A percentile compares a stretch with the other conserved stretches of the same genome.
phyloP scores from a whole-genome alignment of 768 basidiomycete species.

The Phanerodontia chrysosporium region DNA sequence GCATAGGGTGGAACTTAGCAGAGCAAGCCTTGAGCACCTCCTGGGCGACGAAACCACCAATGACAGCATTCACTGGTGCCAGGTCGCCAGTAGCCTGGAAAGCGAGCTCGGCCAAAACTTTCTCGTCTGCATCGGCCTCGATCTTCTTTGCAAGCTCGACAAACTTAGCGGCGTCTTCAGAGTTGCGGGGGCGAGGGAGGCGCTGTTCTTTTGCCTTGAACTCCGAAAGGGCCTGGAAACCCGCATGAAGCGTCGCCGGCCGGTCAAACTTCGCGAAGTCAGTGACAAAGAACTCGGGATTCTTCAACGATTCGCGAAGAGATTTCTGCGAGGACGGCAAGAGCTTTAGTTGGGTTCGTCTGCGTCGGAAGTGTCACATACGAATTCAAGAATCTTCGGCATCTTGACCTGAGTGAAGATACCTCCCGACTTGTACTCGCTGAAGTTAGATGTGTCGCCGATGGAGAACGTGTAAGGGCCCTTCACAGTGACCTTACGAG shows the following conservation, averaged over 20 bases:
- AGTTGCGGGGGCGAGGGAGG: conserved; percentile 79
- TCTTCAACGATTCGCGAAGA: conserved; percentile 74
- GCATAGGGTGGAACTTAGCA: conserved; percentile 95
- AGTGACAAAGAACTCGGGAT: conserved; percentile 87
- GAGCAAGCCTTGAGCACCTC: conserved; percentile 96
- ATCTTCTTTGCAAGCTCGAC: conserved; percentile 76
- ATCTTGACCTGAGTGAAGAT: conserved; percentile 99
- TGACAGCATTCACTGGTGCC: conserved; percentile 85
- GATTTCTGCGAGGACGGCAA: conserved; percentile 75
- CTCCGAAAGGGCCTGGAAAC: conserved; percentile 88
- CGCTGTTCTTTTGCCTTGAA: conserved; percentile 63
- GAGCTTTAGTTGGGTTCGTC: background rate
- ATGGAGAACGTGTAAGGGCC: conserved; percentile 98
- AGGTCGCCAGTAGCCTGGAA: conserved; percentile 92
- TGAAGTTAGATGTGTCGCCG: conserved; percentile 79
- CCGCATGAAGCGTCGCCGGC: conserved; percentile 84
- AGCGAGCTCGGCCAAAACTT: conserved; percentile 75
- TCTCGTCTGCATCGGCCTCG: conserved; percentile 73
- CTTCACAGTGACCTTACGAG: conserved; percentile 88
- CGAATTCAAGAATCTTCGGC: conserved; percentile 94
- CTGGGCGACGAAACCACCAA: conserved; percentile 97
- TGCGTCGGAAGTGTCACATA: conserved; percentile 37
- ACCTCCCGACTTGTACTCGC: conserved; percentile 81
- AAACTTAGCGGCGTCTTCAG: conserved; percentile 71
- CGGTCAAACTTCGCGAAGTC: conserved; percentile 98